phyloP scores from a whole-genome alignment of 768 basidiomycete genomes.

The Tulasnella sp. region DNA sequence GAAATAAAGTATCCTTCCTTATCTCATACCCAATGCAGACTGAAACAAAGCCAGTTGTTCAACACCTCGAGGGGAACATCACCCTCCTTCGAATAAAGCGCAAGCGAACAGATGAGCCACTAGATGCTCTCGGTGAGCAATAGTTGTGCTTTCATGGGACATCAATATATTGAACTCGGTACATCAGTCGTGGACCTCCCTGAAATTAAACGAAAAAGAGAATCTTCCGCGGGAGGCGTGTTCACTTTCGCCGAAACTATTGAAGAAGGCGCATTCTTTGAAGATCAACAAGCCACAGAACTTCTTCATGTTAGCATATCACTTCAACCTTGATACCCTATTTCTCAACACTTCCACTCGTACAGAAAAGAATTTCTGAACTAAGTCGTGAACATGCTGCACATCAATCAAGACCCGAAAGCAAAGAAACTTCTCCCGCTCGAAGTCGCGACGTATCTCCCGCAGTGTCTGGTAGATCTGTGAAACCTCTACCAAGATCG shows the following conservation, averaged over 20 bases:
- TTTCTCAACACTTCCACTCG: no score
- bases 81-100: constrained; percentile 13
- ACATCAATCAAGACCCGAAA: neutral
- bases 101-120: constrained; percentile 17
- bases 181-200: constrained; percentile 8
- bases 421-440: neutral
- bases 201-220: constrained; percentile 7
- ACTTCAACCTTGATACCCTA: neutral
- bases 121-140: constrained; percentile 8
- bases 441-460: neutral
- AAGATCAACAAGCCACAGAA: neutral
- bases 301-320: neutral
- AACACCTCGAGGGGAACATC: no score
- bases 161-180: neutral
- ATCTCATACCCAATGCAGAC: neutral
- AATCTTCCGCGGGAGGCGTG: constrained; percentile 7
- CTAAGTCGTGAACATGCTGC: neutral
- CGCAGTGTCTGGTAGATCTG: no score
- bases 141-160: no score
- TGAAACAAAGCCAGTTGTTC: neutral
- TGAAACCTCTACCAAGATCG: neutral
- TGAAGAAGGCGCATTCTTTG: constrained; percentile 10
- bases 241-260: constrained; percentile 16
- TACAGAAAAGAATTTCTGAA: no score
- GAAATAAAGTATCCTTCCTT: neutral